Evolutionary conservation across 1,284 basidiomycete genomes (phyloP).

Genomic region (Puccinia hordei): DNA sequence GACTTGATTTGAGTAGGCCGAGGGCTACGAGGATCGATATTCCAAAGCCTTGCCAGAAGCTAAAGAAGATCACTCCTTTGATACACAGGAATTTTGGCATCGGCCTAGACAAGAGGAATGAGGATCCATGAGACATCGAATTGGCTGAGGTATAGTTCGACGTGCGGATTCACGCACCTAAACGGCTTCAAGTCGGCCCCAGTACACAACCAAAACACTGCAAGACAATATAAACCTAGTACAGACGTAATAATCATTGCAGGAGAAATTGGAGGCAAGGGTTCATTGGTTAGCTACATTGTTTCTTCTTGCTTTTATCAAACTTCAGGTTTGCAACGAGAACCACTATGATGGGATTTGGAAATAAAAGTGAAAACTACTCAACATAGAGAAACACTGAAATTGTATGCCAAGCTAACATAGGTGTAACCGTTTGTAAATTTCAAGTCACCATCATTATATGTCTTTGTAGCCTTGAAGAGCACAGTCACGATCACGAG

Average conservation of each 20-base stretch:
- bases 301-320: neutral
- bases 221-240: conserved; percentile 78
- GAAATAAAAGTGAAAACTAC: conserved; percentile 56
- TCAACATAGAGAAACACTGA: conserved; percentile 69
- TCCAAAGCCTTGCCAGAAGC: conserved; percentile 90
- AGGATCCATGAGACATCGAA: conserved; percentile 54
- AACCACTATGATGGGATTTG: neutral
- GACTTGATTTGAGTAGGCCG: conserved; percentile 69
- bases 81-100: conserved; percentile 95
- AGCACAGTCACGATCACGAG: conserved; percentile 81
- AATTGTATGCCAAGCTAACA: conserved; percentile 58
- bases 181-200: conserved; percentile 82
- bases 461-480: conserved; percentile 81
- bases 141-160: no score
- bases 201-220: conserved; percentile 91
- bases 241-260: neutral
- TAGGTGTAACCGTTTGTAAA: conserved; percentile 73
- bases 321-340: neutral
- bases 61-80: conserved; percentile 96
- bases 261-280: neutral
- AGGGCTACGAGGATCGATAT: conserved; percentile 86
- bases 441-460: conserved; percentile 83
- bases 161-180: conserved; percentile 65
- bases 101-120: conserved; percentile 62
- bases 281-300: neutral